Evolutionary conservation across 2,329 filamentous ascomycete species (phyloP), one percentile per base, ranked within the genome.

Genomic region (Exophiala alcalophila): DNA sequence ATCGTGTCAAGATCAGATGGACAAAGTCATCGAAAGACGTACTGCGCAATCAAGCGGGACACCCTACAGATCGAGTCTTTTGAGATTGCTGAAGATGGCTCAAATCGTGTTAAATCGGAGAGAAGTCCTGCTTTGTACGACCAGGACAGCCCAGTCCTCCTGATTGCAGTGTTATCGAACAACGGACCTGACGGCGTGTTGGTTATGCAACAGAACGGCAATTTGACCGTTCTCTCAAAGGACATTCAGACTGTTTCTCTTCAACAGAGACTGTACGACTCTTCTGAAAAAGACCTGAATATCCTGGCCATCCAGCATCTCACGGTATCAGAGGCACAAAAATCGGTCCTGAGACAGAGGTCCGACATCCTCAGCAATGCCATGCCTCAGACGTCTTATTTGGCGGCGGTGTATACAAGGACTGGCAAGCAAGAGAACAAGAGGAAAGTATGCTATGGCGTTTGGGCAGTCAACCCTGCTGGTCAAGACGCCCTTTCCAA

Each of bases 1-100:
- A 66, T 80, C 30, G 74, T 77, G 58, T 41, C 66, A 68, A 49
- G 76, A 73, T 58, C 59, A 67, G 30, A 57, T 62, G 20, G 67
- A 66, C 21, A 67, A 65, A 24, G 61, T 62, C 8, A 69, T 42
- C 70, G 79, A 55, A 73, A 72, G 39, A 81, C 78, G 14, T 82
- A 79, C 57, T 72, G 72, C 37, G 72, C 72, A 4, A 61, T 74
- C 3, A 66, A 64, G 29, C 65, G 67, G 32, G 66, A 70, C 4
- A 71, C 73, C 42, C 63, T 69, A 25, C 69, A 76, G 44, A 61
- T 82, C 5, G 64, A 78, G 24, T 73, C 70, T 46, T 80, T 80
- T 44, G 62, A 55, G 26, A 46, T 28, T 20, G 24, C 68, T 12
- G 77, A 81, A 47, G 69, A 74, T 40, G 61, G 60, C 23, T 52